Conservation (phyloP, 805 yeast genomes). For the Yarrowia phangngaensis region DNA sequence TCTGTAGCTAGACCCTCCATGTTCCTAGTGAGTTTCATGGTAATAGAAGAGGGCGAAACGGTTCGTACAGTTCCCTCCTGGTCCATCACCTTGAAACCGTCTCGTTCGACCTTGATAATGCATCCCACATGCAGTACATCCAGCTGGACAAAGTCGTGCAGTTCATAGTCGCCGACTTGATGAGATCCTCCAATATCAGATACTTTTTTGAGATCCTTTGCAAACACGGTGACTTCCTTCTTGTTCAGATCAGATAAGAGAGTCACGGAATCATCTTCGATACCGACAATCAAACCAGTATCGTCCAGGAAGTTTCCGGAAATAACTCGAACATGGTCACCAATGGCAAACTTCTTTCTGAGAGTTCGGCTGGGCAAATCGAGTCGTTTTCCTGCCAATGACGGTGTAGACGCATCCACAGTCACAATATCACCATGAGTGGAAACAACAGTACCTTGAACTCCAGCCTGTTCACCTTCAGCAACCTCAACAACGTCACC, state of each 20-base stretch:
- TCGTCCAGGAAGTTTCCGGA: conserved; percentile 91
- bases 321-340: conserved; percentile 92
- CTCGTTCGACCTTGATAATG: conserved; percentile 84
- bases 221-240: conserved; percentile 86
- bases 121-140: conserved; percentile 86
- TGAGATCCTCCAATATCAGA: conserved; percentile 80
- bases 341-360: conserved; percentile 80
- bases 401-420: conserved; percentile 47
- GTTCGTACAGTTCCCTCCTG: conserved; percentile 74
- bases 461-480: conserved; percentile 89
- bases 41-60: conserved; percentile 76
- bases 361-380: conserved; percentile 80
- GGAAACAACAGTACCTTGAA: conserved; percentile 72
- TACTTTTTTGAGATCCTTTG: conserved; percentile 85
- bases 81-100: conserved; percentile 70
- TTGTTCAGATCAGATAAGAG: conserved; percentile 84
- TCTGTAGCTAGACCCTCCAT: conserved; percentile 72
- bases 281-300: conserved; percentile 86
- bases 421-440: conserved; percentile 62
- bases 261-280: conserved; percentile 80
- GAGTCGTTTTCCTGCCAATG: conserved; percentile 54
- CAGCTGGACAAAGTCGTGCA: conserved; percentile 85
- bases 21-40: conserved; percentile 61
- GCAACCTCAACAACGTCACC: conserved; percentile 92
- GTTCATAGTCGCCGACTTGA: conserved; percentile 69